Conservation (phyloP, 495 filamentous ascomycete species). For the Podospora pseudocomata region DNA sequence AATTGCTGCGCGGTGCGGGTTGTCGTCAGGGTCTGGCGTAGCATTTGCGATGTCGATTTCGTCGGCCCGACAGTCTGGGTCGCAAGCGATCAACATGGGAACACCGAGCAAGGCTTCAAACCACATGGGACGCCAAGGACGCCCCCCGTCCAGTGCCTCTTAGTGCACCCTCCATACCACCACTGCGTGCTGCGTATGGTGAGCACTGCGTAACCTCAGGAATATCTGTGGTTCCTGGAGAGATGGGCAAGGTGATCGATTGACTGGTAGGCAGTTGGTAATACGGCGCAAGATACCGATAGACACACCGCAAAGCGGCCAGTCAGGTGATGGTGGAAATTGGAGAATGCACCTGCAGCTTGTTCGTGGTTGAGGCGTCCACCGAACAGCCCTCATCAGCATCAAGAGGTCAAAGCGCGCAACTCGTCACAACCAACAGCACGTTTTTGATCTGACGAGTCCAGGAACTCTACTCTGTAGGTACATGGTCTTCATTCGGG, state of each 20-base stretch:
- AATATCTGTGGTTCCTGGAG: neutral
- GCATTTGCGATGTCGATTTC: neutral
- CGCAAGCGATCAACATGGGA: conserved; percentile 1
- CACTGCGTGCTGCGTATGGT: too few relatives aligned
- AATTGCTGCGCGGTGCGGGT: conserved; percentile 2
- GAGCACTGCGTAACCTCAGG: neutral
- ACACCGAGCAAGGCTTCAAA: neutral
- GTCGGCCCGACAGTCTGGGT: conserved; percentile 4
- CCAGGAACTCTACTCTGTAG: neutral
- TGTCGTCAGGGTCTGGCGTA: neutral
- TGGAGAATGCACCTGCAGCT: neutral
- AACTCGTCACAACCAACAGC: neutral
- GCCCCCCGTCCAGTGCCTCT: neutral
- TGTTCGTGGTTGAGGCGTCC: neutral
- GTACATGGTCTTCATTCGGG: neutral
- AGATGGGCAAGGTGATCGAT: neutral
- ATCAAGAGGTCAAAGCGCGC: neutral
- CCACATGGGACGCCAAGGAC: neutral
- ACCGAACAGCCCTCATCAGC: neutral
- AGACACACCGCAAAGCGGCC: too few relatives aligned
- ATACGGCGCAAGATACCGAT: neutral
- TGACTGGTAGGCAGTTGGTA: neutral
- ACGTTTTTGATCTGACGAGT: neutral
- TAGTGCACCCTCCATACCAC: neutral
- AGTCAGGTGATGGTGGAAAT: neutral